Evolutionary conservation across 2,329 filamentous ascomycete genomes (phyloP), one percentile per base, ranked within the genome.

Genomic region (Fusarium sublunatum): DNA sequence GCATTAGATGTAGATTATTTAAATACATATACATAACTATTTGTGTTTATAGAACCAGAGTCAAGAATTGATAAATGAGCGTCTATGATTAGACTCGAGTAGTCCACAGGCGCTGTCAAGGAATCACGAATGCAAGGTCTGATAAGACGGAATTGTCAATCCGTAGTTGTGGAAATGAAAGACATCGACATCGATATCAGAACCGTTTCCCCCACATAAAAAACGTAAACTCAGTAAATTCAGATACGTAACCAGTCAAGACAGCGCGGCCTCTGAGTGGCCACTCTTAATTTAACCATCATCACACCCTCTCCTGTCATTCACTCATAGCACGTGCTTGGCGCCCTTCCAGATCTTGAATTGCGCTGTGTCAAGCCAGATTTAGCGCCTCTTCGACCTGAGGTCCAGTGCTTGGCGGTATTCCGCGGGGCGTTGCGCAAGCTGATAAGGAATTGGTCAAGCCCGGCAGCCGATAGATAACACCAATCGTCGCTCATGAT

Each of bases 211-310:
- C 58, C 58, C 63, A 65, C 60, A 58, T 64, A 38, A 19, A 61
- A 56, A 64, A 49, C 36, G 29, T 51, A 54, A 48, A 57, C 51
- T 72, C 71, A 74, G 61, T 72, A 75, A 76, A 74, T 77, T 72
- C 64, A 69, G 74, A 72, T 76, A 75, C 73, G 75, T 77, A 77
- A 76, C 59, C 55, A 68, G 35, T 53, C 46, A 47, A 32, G 22
- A 43, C 13, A 48, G 46, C n/a, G 38, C 40, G 58, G 46, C 55
- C 50, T 69, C 64, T 72, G 28, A 72, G 65, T 72, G 70, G 70
- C 36, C 36, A 32, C 34, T 15, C 24, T 22, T 13, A 9, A 15
- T 49, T 53, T 40, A 40, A 39, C 49, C 50, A 53, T 44, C 54
- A 50, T 53, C 53, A 55, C 55, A 52, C 53, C 57, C 53, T 40